Percentiles rank a stretch among this genome's conserved stretches.
phyloP scores from a whole-genome alignment of 495 filamentous ascomycete species.

The Penicillium nucicola region DNA sequence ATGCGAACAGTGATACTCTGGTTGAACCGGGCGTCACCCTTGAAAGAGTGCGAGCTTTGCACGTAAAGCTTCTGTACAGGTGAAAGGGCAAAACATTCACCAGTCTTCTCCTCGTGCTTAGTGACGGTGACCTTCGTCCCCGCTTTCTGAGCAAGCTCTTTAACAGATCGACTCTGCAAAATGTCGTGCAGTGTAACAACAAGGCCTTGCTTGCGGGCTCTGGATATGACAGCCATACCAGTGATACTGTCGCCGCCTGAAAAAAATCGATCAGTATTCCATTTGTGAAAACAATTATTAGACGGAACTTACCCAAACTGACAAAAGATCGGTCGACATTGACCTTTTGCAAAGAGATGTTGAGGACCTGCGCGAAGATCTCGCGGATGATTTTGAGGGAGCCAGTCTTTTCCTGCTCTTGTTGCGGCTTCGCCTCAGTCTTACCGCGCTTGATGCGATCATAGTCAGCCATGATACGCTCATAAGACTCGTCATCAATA shows the following conservation, averaged over 20 bases:
- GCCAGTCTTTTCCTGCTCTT: slow-evolving; percentile 21
- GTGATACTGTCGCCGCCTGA: slow-evolving; percentile 47
- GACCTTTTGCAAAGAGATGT: slow-evolving; percentile 37
- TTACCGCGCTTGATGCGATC: slow-evolving; percentile 29
- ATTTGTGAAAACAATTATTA: slow-evolving; percentile 7
- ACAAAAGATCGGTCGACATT: slow-evolving; percentile 41
- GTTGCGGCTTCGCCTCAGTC: slow-evolving; percentile 19
- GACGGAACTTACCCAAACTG: slow-evolving; percentile 38
- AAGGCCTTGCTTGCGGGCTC: slow-evolving; percentile 38
- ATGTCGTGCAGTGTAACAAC: slow-evolving; percentile 34
- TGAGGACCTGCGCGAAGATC: slow-evolving; percentile 49
- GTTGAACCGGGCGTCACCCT: slow-evolving; percentile 59
- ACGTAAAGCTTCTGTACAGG: slow-evolving; percentile 47
- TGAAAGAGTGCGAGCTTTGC: slow-evolving; percentile 42
- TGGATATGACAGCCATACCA: slow-evolving; percentile 40
- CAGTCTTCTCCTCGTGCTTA: slow-evolving; percentile 30
- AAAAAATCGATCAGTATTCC: slow-evolving; percentile 20
- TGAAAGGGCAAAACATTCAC: slow-evolving; percentile 51
- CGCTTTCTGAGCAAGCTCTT: slow-evolving; percentile 31
- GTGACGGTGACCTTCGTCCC: slow-evolving; percentile 14
- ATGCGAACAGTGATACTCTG: slow-evolving; percentile 65
- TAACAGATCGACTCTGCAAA: slow-evolving; percentile 34
- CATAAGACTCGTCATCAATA: slow-evolving; percentile 32
- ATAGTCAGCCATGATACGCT: slow-evolving; percentile 39
- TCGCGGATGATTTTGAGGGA: slow-evolving; percentile 29